These are phyloP conservation scores for Oenanthe sinensis DNA, from an alignment of 129 eudicot species.

Conservation along the genomic window DNA sequence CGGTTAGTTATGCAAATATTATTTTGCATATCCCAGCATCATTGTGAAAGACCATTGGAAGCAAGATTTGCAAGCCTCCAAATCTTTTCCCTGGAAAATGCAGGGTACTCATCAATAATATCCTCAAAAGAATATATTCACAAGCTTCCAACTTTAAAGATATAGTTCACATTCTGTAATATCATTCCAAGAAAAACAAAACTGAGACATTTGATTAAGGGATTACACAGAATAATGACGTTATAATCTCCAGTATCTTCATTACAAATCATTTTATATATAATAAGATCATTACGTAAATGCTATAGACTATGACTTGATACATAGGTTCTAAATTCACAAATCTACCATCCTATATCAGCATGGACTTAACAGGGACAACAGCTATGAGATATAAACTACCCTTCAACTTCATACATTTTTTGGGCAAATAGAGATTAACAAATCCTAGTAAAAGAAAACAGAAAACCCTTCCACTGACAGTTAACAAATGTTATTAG, in stretches of 20 bases:
- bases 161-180: neutral
- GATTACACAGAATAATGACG: neutral
- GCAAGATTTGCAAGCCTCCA: too few relatives aligned
- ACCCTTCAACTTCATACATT: slow-evolving; percentile 28
- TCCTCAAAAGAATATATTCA: slow-evolving; percentile 6
- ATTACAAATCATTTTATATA: slow-evolving; percentile 1
- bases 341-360: slow-evolving; percentile 15
- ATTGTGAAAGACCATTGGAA: slow-evolving; percentile 44
- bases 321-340: slow-evolving; percentile 35
- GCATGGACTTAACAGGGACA: slow-evolving; percentile 5
- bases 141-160: slow-evolving; percentile 12
- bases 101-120: slow-evolving; percentile 38
- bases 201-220: neutral
- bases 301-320: slow-evolving; percentile 2
- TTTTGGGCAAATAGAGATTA: slow-evolving; percentile 18
- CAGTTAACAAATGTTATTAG: too few relatives aligned
- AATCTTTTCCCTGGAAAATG: too few relatives aligned
- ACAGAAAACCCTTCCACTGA: too few relatives aligned
- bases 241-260: neutral
- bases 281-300: slow-evolving; percentile 2
- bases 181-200: neutral
- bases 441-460: slow-evolving; percentile 18
- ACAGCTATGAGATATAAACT: slow-evolving; percentile 18
- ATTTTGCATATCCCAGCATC: too few relatives aligned
- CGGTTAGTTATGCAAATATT: too few relatives aligned